A percentile compares a stretch with the other conserved stretches of the same genome.
Conservation (phyloP, 495 filamentous ascomycete genomes). For the Filosporella fistucella region DNA sequence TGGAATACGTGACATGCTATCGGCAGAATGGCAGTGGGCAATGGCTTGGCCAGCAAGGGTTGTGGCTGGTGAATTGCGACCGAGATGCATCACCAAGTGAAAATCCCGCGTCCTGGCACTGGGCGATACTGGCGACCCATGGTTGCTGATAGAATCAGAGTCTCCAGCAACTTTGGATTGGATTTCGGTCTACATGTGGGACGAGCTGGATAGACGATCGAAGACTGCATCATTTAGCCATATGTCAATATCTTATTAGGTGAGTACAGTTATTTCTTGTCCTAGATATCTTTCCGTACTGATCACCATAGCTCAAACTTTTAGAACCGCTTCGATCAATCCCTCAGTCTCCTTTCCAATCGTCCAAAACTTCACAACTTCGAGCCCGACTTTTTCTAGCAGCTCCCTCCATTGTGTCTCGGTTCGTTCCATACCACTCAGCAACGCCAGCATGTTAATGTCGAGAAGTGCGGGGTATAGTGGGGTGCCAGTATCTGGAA, state of each 20-base stretch:
- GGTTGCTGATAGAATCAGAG: neutral
- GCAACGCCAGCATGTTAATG: constrained; percentile 7
- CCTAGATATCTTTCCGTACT: neutral
- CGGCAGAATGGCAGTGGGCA: constrained; percentile 8
- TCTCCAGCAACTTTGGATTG: neutral
- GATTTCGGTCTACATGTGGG: neutral
- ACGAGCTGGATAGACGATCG: no score
- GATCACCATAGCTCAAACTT: neutral
- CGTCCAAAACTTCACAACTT: constrained; percentile 19
- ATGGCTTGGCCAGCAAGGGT: constrained; percentile 16
- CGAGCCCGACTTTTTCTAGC: constrained; percentile 13
- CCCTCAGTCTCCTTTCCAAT: constrained; percentile 1
- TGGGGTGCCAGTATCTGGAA: constrained; percentile 4
- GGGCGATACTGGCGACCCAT: neutral
- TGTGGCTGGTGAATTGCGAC: neutral
- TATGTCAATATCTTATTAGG: no score
- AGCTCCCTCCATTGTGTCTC: constrained; percentile 14
- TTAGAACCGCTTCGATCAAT: constrained; percentile 26
- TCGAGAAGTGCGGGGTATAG: constrained; percentile 1
- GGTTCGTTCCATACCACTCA: constrained; percentile 10
- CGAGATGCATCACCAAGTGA: no score
- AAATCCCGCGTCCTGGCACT: no score
- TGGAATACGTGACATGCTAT: constrained; percentile 5
- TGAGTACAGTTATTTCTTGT: no score
- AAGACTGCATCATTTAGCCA: no score